Evolutionary conservation across 345 rosid species (phyloP).

Genomic region (Carallia pectinifolia): DNA sequence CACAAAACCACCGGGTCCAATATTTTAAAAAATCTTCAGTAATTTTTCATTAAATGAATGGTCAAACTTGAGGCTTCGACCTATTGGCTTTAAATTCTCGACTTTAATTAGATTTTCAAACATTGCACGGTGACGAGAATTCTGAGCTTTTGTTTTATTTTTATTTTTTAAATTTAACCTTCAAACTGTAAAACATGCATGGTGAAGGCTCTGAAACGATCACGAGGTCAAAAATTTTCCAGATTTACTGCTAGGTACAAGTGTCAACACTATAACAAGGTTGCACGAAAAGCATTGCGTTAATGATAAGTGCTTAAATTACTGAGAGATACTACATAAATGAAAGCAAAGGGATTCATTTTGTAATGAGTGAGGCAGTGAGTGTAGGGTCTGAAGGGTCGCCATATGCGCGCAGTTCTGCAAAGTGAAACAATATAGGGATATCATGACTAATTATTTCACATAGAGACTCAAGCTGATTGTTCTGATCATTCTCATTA

Average conservation of each 20-base stretch:
- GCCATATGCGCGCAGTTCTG: constrained; percentile 20
- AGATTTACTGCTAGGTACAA: constrained; percentile 17
- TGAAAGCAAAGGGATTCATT: constrained; percentile 33
- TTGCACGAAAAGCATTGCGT: constrained; percentile 30
- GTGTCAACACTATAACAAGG: constrained; percentile 27
- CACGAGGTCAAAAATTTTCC: neutral
- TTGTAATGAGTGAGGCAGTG: constrained; percentile 33
- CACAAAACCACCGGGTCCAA: too few relatives aligned
- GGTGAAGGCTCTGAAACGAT: too few relatives aligned
- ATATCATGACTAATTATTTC: constrained; percentile 63
- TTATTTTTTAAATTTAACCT: neutral
- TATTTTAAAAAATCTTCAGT: too few relatives aligned
- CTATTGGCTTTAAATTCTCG: too few relatives aligned
- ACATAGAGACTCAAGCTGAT: constrained; percentile 47
- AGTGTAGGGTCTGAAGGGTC: constrained; percentile 36
- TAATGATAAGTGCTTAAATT: constrained; percentile 17
- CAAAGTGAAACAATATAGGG: constrained; percentile 37
- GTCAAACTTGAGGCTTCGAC: too few relatives aligned
- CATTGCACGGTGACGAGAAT: too few relatives aligned
- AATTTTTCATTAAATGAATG: too few relatives aligned
- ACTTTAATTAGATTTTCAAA: too few relatives aligned
- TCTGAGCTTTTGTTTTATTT: neutral
- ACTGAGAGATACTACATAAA: constrained; percentile 34
- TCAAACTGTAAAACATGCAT: neutral
- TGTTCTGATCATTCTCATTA: constrained; percentile 44